A percentile compares a stretch with the other conserved stretches of the same genome.
Conservation (phyloP, 1,139 yeast genomes). For the Sugiyamaella xylanicola region DNA sequence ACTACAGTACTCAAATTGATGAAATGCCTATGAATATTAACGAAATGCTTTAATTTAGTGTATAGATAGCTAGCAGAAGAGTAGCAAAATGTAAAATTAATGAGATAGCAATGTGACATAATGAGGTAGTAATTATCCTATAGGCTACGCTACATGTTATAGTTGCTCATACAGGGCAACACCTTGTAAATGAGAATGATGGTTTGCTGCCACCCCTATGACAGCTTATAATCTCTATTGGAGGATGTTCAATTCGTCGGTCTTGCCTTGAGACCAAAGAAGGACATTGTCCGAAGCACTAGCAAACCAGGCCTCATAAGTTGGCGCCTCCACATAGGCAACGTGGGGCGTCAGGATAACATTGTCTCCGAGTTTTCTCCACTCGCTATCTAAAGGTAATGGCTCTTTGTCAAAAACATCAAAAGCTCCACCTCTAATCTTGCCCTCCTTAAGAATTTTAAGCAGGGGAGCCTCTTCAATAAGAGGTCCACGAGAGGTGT, state of each 20-base stretch:
- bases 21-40: constrained; percentile 86
- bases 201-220: no score
- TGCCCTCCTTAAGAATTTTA: constrained; percentile 19
- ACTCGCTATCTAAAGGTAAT: constrained; percentile 25
- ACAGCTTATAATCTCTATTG: constrained; percentile 5
- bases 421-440: constrained; percentile 37
- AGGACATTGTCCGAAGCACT: constrained; percentile 19
- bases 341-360: constrained; percentile 25
- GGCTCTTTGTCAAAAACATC: constrained; percentile 83
- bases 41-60: constrained; percentile 42
- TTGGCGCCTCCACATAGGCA: constrained; percentile 26
- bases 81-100: no score
- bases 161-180: no score
- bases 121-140: no score
- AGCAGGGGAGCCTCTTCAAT: constrained; percentile 23
- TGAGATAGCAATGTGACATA: no score
- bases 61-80: not conserved
- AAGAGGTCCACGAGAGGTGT: constrained; percentile 26
- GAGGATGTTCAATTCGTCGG: constrained; percentile 15
- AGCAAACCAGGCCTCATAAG: constrained; percentile 21
- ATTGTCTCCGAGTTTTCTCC: constrained; percentile 25
- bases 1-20: constrained; percentile 73
- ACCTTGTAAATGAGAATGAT: no score
- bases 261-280: constrained; percentile 19
- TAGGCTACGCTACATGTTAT: no score